Conservation (phyloP, 2,329 filamentous ascomycete species). For the Camillea tinctor region DNA sequence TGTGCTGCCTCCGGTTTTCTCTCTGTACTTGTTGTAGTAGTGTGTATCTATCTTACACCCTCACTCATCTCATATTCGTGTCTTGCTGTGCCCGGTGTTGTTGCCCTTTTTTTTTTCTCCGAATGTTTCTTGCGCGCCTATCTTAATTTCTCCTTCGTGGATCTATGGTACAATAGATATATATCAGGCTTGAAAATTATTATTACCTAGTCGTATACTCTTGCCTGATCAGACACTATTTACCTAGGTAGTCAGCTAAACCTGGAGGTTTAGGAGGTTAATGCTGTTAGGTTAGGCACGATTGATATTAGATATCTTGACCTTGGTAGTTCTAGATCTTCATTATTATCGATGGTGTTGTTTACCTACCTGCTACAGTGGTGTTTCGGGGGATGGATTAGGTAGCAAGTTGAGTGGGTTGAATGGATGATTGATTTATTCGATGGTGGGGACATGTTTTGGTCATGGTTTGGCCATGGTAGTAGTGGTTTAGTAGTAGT, state of each 20-base stretch:
- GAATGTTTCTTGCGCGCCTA: slow-evolving; percentile 2
- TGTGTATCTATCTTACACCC: not conserved
- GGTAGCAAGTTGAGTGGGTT: not conserved
- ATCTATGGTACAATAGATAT: not conserved
- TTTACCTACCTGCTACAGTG: not conserved
- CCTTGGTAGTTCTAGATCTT: not conserved
- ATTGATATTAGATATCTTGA: slow-evolving; percentile 11
- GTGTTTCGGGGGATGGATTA: not conserved
- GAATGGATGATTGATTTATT: not conserved
- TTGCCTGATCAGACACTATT: no score
- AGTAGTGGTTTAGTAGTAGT: not conserved
- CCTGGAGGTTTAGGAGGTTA: no score
- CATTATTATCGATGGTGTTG: not conserved
- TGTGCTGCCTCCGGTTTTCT: not conserved
- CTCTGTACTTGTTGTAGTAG: no score
- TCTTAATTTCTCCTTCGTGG: not conserved
- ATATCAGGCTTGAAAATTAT: not conserved
- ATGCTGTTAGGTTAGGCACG: slow-evolving; percentile 5
- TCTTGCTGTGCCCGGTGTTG: not conserved
- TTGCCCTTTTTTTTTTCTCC: not conserved
- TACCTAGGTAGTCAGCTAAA: not conserved
- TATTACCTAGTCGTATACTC: not conserved
- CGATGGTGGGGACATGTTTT: not conserved
- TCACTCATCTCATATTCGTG: not conserved
- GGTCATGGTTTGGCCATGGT: not conserved